Conservation (phyloP, 2,329 filamentous ascomycete species). For the Herpotrichia juniperi region DNA sequence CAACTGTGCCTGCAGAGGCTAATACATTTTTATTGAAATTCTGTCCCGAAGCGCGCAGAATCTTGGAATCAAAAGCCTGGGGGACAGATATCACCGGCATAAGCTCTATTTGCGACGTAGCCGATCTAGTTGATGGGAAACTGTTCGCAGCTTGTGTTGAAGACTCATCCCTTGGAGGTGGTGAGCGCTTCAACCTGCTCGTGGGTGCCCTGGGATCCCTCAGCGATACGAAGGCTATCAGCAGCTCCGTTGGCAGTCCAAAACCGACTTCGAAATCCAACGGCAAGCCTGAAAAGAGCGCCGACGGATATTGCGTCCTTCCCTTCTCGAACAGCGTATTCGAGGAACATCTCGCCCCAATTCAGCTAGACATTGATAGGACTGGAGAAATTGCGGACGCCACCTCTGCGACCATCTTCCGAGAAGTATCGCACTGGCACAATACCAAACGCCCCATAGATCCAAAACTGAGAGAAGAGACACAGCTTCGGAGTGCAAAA, state of each 20-base stretch:
- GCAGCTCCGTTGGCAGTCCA: neutral
- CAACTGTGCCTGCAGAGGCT: slow-evolving; percentile 39
- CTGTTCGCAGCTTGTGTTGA: slow-evolving; percentile 36
- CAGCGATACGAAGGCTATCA: slow-evolving; percentile 11
- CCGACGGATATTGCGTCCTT: slow-evolving; percentile 43
- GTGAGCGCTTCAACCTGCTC: slow-evolving; percentile 5
- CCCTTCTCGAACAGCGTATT: slow-evolving; percentile 57
- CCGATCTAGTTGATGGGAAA: slow-evolving; percentile 63
- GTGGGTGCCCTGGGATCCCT: slow-evolving; percentile 26
- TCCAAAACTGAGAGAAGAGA: slow-evolving; percentile 38
- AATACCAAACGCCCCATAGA: slow-evolving; percentile 61
- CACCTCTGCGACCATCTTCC: slow-evolving; percentile 51
- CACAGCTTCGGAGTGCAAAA: slow-evolving; percentile 40
- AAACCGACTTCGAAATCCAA: slow-evolving; percentile 1
- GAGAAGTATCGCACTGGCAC: slow-evolving; percentile 66
- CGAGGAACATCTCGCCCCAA: slow-evolving; percentile 54
- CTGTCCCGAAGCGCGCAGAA: slow-evolving; percentile 38
- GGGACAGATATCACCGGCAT: slow-evolving; percentile 26
- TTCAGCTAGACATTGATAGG: slow-evolving; percentile 47
- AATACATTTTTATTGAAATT: slow-evolving; percentile 46
- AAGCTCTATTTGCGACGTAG: slow-evolving; percentile 51
- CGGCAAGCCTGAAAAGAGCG: slow-evolving; percentile 3
- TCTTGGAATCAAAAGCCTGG: slow-evolving; percentile 49
- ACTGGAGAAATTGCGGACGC: slow-evolving; percentile 35
- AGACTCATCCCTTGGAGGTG: slow-evolving; percentile 15